Conservation (phyloP, 1,284 basidiomycete genomes). For the Pascua guehoae region DNA sequence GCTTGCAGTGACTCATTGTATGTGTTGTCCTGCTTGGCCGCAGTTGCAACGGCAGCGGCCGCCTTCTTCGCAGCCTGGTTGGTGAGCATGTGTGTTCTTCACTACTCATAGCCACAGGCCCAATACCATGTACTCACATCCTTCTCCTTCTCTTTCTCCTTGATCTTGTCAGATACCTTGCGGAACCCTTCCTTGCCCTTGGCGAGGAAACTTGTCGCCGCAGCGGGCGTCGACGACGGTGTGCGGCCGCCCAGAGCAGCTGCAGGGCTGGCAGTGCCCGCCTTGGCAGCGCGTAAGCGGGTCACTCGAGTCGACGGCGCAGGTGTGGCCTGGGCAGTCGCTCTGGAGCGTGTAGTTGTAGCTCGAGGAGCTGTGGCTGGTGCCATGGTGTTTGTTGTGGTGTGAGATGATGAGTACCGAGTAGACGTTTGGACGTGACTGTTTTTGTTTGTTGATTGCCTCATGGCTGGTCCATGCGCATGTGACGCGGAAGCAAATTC, state of each 20-base stretch:
- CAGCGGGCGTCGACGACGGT: not conserved
- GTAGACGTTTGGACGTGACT: no score
- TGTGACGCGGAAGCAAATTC: no score
- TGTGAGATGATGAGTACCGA: no score
- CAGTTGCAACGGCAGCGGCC: not conserved
- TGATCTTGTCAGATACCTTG: conserved; percentile 42
- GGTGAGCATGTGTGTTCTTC: not conserved
- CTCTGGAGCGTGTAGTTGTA: not conserved
- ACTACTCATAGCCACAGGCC: not conserved
- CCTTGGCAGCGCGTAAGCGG: conserved; percentile 29
- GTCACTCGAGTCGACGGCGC: conserved; percentile 16
- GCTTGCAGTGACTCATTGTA: conserved; percentile 35
- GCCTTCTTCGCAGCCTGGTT: not conserved
- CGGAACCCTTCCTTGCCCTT: conserved; percentile 38
- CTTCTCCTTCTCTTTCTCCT: conserved; percentile 29
- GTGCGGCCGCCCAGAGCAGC: not conserved
- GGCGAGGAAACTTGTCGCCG: conserved; percentile 28
- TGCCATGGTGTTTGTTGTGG: conserved; percentile 1
- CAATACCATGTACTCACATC: conserved; percentile 4
- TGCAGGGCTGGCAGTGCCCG: conserved; percentile 7
- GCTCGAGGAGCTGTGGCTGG: not conserved
- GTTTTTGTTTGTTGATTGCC: no score
- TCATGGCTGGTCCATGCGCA: no score
- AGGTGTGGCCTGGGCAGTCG: not conserved
- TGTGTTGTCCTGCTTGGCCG: not conserved